Evolutionary conservation across 1,284 basidiomycete genomes (phyloP).

Genomic region (Meira miltonrushii): DNA sequence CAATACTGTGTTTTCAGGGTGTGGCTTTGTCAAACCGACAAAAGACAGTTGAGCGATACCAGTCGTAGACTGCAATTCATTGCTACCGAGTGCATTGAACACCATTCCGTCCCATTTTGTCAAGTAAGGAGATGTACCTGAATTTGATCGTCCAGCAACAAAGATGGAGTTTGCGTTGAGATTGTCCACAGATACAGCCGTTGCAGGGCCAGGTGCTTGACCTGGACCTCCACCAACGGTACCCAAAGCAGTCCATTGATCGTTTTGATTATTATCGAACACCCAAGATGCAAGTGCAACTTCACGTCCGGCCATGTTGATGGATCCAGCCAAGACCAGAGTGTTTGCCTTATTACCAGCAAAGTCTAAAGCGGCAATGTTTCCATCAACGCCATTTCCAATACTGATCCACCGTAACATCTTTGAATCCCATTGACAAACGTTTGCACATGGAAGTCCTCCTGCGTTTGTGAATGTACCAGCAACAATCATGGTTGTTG

Average conservation of each 20-base stretch:
- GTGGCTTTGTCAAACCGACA: constrained; percentile 72
- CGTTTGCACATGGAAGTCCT: constrained; percentile 66
- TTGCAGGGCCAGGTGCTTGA: constrained; percentile 78
- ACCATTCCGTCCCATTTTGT: constrained; percentile 37
- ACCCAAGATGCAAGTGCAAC: constrained; percentile 71
- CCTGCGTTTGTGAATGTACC: constrained; percentile 80
- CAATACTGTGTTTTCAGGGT: constrained; percentile 66
- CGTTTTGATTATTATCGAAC: constrained; percentile 59
- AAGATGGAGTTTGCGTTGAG: constrained; percentile 78
- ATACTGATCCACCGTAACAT: constrained; percentile 72
- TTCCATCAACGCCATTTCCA: constrained; percentile 75
- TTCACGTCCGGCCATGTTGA: constrained; percentile 70
- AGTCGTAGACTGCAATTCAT: constrained; percentile 58
- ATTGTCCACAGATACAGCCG: constrained; percentile 78
- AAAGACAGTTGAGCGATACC: constrained; percentile 78
- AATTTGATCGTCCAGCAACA: constrained; percentile 65
- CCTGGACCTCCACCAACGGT: constrained; percentile 61
- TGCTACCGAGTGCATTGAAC: constrained; percentile 21
- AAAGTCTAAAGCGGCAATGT: constrained; percentile 72
- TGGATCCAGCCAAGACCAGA: constrained; percentile 46
- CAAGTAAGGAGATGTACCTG: constrained; percentile 31
- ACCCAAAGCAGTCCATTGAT: constrained; percentile 61
- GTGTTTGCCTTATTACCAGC: constrained; percentile 56
- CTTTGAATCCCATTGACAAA: constrained; percentile 71
- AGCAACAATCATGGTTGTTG: constrained; percentile 70